phyloP scores from a whole-genome alignment of 2,329 filamentous ascomycete genomes.

The Microdochium bolleyi region DNA sequence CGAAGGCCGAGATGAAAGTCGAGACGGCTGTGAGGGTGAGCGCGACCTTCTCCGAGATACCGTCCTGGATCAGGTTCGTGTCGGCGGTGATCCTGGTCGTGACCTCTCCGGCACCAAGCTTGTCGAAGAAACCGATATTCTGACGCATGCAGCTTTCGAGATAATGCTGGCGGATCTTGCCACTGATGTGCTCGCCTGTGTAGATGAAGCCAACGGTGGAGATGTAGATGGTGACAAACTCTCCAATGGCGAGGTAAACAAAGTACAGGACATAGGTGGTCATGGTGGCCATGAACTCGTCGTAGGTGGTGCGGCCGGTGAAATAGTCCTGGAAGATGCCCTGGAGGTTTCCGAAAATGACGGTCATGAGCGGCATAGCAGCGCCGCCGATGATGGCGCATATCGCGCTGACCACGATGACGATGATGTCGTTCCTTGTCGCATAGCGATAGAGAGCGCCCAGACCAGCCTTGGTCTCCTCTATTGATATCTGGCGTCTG shows the following conservation, averaged over 20 bases:
- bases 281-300: slow-evolving; percentile 53
- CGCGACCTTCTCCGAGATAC: slow-evolving; percentile 83
- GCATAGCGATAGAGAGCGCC: slow-evolving; percentile 64
- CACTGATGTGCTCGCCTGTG: slow-evolving; percentile 69
- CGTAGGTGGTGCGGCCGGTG: slow-evolving; percentile 32
- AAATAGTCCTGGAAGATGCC: slow-evolving; percentile 63
- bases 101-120: slow-evolving; percentile 85
- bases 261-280: slow-evolving; percentile 68
- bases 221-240: slow-evolving; percentile 72
- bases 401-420: slow-evolving; percentile 53
- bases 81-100: slow-evolving; percentile 92
- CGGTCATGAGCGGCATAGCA: slow-evolving; percentile 71
- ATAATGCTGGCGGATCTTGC: slow-evolving; percentile 76
- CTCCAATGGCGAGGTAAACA: slow-evolving; percentile 73
- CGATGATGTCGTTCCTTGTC: slow-evolving; percentile 53
- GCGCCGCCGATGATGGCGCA: slow-evolving; percentile 66
- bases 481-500: slow-evolving; percentile 59
- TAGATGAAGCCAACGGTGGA: slow-evolving; percentile 87
- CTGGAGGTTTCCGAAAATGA: slow-evolving; percentile 72
- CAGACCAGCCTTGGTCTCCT: slow-evolving; percentile 55
- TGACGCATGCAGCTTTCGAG: slow-evolving; percentile 76
- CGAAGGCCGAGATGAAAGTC: slow-evolving; percentile 80
- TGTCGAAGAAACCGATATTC: slow-evolving; percentile 91
- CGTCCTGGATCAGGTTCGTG: slow-evolving; percentile 88
- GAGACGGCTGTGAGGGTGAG: slow-evolving; percentile 69